Evolutionary conservation across 495 filamentous ascomycete species (phyloP).

Genomic region (Aspergillus sclerotioniger): DNA sequence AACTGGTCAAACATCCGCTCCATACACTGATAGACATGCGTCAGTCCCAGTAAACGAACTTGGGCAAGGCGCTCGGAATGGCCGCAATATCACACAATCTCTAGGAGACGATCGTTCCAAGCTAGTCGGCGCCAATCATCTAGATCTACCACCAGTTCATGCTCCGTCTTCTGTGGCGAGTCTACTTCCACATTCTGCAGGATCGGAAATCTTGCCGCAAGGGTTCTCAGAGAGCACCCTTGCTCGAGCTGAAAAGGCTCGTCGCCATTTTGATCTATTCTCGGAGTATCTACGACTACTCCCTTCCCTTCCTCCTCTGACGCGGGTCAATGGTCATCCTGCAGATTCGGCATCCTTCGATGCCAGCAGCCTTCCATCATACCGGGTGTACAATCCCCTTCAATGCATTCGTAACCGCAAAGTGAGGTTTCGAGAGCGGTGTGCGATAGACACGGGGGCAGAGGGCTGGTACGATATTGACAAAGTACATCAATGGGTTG

Average conservation of each 20-base stretch:
- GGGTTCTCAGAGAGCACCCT: slow-evolving; percentile 77
- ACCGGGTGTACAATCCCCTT: slow-evolving; percentile 77
- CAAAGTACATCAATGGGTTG: slow-evolving; percentile 71
- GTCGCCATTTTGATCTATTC: slow-evolving; percentile 72
- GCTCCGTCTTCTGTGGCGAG: slow-evolving; percentile 28
- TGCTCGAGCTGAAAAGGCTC: slow-evolving; percentile 73
- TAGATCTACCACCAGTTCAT: not conserved
- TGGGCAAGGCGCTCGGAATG: slow-evolving; percentile 14
- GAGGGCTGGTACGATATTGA: slow-evolving; percentile 73
- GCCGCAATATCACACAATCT: slow-evolving; percentile 21
- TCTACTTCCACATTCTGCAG: slow-evolving; percentile 31
- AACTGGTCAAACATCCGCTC: slow-evolving; percentile 46
- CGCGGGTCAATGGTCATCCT: slow-evolving; percentile 7
- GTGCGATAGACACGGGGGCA: slow-evolving; percentile 64
- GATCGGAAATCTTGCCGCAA: slow-evolving; percentile 42
- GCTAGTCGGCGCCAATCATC: not conserved
- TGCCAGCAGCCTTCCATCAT: slow-evolving; percentile 30
- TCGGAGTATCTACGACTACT: slow-evolving; percentile 77
- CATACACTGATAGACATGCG: slow-evolving; percentile 24
- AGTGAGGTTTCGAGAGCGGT: slow-evolving; percentile 69
- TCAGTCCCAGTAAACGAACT: slow-evolving; percentile 18
- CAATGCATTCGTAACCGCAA: slow-evolving; percentile 85
- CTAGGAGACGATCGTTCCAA: slow-evolving; percentile 15
- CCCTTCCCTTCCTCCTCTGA: slow-evolving; percentile 67
- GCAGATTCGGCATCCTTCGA: slow-evolving; percentile 1